phyloP scores from a whole-genome alignment of 208 protist genomes.

The Trypanosoma conorhini region DNA sequence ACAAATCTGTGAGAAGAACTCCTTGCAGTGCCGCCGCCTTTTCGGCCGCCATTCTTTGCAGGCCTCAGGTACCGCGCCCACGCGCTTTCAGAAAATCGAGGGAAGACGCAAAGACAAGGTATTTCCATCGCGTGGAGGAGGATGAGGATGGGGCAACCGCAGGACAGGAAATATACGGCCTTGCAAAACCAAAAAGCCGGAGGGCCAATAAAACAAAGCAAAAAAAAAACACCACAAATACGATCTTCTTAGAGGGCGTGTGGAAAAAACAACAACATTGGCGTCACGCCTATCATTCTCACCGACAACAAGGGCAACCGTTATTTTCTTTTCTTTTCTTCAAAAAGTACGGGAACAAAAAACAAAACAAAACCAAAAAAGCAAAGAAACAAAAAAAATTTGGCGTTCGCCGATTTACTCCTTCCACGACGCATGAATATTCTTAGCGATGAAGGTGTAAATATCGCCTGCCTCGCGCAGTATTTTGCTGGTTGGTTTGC shows the following conservation, averaged over 20 bases:
- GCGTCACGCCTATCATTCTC: no score
- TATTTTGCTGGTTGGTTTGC: conserved; percentile 92
- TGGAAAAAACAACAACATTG: no score
- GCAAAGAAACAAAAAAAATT: conserved; percentile 5
- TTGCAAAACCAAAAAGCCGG: no score
- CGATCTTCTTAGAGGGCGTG: no score
- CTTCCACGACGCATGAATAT: conserved; percentile 70
- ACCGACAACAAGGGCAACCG: no score
- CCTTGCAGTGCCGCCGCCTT: conserved; percentile 20
- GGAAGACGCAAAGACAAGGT: conserved; percentile 21
- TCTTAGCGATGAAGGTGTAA: conserved; percentile 93
- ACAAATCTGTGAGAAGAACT: conserved; percentile 68
- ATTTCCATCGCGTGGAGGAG: background rate
- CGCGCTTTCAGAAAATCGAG: background rate
- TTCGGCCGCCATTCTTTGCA: conserved; percentile 5
- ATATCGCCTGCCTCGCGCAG: conserved; percentile 88
- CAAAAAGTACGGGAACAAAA: background rate
- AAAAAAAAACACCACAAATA: no score
- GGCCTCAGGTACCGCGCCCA: background rate
- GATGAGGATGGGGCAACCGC: background rate
- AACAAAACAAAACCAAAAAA: background rate
- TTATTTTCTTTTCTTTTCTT: no score
- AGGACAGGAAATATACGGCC: no score
- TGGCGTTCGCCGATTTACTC: conserved; percentile 18
- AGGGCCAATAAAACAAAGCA: no score